Conservation (phyloP, 2,329 filamentous ascomycete species). For the Acarospora socialis region DNA sequence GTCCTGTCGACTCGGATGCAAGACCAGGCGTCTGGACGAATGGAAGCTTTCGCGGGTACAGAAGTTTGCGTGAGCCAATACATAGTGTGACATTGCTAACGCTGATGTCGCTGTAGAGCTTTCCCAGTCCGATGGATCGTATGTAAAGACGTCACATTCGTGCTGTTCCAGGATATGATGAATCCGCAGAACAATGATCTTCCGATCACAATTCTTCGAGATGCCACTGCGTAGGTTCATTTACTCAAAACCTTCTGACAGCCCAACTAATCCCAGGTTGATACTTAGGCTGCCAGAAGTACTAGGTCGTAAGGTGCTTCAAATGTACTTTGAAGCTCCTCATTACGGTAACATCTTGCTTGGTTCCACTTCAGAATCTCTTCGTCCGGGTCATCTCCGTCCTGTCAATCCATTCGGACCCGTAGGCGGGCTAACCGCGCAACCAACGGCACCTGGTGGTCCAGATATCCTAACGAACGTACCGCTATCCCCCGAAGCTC, state of each 20-base stretch:
- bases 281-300: slow-evolving; percentile 5
- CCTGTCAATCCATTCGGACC: no score
- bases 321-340: slow-evolving; percentile 8
- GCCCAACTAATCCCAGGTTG: no score
- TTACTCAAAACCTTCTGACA: slow-evolving; percentile 1
- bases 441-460: no score
- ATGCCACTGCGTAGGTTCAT: slow-evolving; percentile 6
- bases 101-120: no score
- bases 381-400: no score
- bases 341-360: slow-evolving; percentile 6
- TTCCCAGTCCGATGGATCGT: slow-evolving; percentile 10
- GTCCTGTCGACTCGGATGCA: slow-evolving; percentile 5
- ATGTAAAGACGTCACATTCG: slow-evolving; percentile 10
- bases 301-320: slow-evolving; percentile 4
- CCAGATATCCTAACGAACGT: no score
- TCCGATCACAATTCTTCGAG: slow-evolving; percentile 5
- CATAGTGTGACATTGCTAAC: no score
- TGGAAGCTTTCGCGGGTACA: no score
- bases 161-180: slow-evolving; percentile 6
- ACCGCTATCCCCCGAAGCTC: no score
- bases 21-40: slow-evolving; percentile 3
- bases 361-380: no score
- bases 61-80: no score
- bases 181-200: slow-evolving; percentile 8
- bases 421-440: no score